Percentiles rank a stretch among this genome's conserved stretches.
phyloP scores from a whole-genome alignment of 169 alveolate species.

The Eimeria sp. region DNA sequence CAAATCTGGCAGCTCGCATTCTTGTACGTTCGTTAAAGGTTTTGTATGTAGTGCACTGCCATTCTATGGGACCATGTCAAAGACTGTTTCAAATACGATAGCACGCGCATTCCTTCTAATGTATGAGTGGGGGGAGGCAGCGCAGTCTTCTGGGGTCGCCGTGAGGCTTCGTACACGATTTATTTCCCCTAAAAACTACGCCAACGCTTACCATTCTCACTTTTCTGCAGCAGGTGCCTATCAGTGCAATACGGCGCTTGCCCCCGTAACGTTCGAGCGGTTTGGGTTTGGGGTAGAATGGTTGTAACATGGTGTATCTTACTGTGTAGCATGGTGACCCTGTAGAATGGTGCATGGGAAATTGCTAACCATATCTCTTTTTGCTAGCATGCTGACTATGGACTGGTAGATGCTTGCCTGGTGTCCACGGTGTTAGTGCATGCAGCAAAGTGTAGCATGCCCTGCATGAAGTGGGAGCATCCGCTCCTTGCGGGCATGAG shows the following conservation, averaged over 20 bases:
- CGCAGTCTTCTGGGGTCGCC: not conserved
- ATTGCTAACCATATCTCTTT: not conserved
- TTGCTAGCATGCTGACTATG: not conserved
- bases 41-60: not conserved
- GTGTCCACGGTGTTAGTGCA: not conserved
- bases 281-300: not conserved
- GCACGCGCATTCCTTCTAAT: not conserved
- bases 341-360: not conserved
- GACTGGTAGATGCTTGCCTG: not conserved
- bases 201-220: not conserved
- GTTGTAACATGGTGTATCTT: not conserved
- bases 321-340: not conserved
- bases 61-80: not conserved
- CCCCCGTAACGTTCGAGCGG: not conserved
- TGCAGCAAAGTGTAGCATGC: not conserved
- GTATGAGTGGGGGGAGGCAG: conserved; percentile 42
- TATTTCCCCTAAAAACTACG: not conserved
- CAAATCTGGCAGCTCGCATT: not conserved
- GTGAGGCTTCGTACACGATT: not conserved
- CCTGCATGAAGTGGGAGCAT: too few relatives aligned
- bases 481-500: not conserved
- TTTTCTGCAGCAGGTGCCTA: not conserved
- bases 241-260: not conserved
- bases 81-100: not conserved
- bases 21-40: not conserved